Conservation (phyloP, 331 rosid genomes). For the Ulmus americana region DNA sequence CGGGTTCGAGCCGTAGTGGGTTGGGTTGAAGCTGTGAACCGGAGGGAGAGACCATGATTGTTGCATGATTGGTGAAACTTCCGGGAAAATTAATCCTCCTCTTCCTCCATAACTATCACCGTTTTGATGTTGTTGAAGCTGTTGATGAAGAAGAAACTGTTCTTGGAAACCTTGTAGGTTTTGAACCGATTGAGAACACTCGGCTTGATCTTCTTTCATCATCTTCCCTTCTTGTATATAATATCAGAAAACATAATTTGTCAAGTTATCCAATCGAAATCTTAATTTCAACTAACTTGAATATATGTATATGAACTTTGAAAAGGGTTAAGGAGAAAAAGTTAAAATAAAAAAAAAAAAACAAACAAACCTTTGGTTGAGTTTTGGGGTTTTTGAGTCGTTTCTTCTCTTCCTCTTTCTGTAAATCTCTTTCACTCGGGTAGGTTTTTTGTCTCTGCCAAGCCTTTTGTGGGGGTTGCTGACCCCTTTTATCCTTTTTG, state of each 20-base stretch:
- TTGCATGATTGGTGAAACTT: slow-evolving; percentile 46
- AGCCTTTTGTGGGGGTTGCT: slow-evolving; percentile 42
- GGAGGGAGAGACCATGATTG: slow-evolving; percentile 65
- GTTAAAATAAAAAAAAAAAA: background rate
- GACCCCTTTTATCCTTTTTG: slow-evolving; percentile 45
- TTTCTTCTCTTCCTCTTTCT: background rate
- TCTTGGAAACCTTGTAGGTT: slow-evolving; percentile 57
- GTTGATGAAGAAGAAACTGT: slow-evolving; percentile 37
- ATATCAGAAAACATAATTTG: too few species aligned
- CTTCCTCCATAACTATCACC: slow-evolving; percentile 34
- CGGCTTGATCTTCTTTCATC: slow-evolving; percentile 63
- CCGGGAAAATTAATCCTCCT: slow-evolving; percentile 47
- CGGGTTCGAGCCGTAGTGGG: slow-evolving; percentile 30
- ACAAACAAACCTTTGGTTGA: slow-evolving; percentile 6
- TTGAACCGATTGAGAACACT: slow-evolving; percentile 60
- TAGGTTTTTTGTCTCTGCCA: slow-evolving; percentile 41
- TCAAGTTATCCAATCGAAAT: too few species aligned
- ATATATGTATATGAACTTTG: background rate
- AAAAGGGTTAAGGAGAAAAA: background rate
- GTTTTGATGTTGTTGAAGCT: slow-evolving; percentile 29
- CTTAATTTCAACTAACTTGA: too few species aligned
- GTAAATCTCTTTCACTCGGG: slow-evolving; percentile 37
- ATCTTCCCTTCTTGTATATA: slow-evolving; percentile 5
- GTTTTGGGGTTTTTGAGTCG: slow-evolving; percentile 10
- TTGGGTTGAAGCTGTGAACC: slow-evolving; percentile 45